Percentiles rank a stretch among this genome's conserved stretches.
Conservation (phyloP, 257 asterid genomes). For the Verbena officinalis region DNA sequence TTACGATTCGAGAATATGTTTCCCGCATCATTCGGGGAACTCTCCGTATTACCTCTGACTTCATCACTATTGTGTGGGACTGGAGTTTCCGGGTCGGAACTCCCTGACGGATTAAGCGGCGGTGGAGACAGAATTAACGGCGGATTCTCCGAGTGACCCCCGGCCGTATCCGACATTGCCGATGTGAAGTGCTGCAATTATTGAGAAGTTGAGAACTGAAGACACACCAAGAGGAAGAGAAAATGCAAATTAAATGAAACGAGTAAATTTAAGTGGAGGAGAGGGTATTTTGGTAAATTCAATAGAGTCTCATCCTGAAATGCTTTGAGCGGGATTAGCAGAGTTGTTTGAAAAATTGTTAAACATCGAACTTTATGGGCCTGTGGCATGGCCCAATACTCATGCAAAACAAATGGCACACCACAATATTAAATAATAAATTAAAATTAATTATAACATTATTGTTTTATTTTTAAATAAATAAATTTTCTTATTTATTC, state of each 20-base stretch:
- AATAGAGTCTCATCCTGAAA: background rate
- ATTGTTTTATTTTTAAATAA: too few relatives aligned
- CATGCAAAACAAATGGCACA: too few relatives aligned
- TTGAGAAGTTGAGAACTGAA: background rate
- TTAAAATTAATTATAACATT: too few relatives aligned
- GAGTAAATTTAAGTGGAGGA: background rate
- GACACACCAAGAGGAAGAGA: too few relatives aligned
- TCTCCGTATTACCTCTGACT: conserved; percentile 23
- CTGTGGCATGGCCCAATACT: too few relatives aligned
- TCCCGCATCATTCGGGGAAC: conserved; percentile 26
- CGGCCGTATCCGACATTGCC: conserved; percentile 37
- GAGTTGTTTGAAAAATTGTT: conserved; percentile 2
- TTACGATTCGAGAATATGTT: conserved; percentile 24
- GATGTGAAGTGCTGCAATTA: conserved; percentile 1
- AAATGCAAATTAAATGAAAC: background rate
- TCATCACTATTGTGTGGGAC: conserved; percentile 10
- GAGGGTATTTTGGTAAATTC: conserved; percentile 31
- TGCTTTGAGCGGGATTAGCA: conserved; percentile 32
- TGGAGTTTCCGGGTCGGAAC: conserved; percentile 22
- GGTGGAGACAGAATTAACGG: conserved; percentile 10
- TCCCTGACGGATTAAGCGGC: conserved; percentile 9
- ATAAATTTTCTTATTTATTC: too few relatives aligned
- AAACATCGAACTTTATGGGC: background rate
- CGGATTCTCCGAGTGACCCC: background rate
- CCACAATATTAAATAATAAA: too few relatives aligned